Evolutionary conservation across 495 filamentous ascomycete genomes (phyloP), one percentile per base, ranked within the genome.

Genomic region (Xylaria grammica): DNA sequence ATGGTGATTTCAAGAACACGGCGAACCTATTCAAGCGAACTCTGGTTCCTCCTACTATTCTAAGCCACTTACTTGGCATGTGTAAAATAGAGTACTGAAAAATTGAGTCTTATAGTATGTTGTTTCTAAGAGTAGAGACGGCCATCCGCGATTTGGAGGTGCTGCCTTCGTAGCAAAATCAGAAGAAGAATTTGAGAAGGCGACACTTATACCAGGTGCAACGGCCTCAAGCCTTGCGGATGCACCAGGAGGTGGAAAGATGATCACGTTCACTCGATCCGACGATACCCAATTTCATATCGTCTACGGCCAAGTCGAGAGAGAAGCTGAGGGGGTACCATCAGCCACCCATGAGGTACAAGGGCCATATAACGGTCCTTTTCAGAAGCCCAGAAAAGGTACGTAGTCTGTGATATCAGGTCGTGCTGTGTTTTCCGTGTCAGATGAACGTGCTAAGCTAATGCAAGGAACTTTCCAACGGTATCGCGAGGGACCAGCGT

Each of bases 211-310:
- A 0, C 71, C 74, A 2, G 72, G 71, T 8, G 66, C 62, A 8
- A 54, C 26, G 1, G 38, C 53, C 10, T 29, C 29, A 9, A 52
- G 34, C 13, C 62, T 68, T 26, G 55, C 19, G n/a, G 70, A 73
- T 55, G 77, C 79, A 0, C 81, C 81, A 1, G 82, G 82, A 0
- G 82, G 82, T 10, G 82, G 82, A 26, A 68, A 77, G 51, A 55
- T 77, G 30, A 70, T 84, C 9, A 79, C 80, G 0, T 60, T 83
- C 38, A 63, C 81, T 32, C 77, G 78, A n/a, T 72, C 69, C 2
- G 72, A 82, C 49, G 77, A 76, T 36, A 80, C 76, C 36, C 75
- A 74, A 0, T 70, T 81, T 58, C 79, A 81, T 61, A 65, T 85
- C 6, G 71, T 84, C 0, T 77, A 78, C 60, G 80, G 78, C 6